Percentiles rank a stretch among this genome's conserved stretches.
Evolutionary conservation across 2,329 filamentous ascomycete genomes (phyloP).

Genomic region (Chaetomiaceae sp.): DNA sequence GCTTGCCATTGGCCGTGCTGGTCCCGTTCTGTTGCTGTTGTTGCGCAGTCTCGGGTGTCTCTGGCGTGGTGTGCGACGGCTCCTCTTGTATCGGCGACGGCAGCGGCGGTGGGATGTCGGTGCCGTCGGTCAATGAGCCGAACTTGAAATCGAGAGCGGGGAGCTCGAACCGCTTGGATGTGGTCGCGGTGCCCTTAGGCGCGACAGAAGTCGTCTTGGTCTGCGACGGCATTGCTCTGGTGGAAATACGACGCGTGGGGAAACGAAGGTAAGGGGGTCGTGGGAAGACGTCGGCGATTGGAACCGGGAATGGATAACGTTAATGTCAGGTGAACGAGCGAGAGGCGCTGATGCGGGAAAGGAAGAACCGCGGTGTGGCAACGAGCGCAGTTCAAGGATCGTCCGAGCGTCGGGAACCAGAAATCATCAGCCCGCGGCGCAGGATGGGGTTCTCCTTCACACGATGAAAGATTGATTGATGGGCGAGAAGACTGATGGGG

Average conservation of each 20-base stretch:
- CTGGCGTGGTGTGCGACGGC: constrained; percentile 37
- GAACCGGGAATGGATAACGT: not conserved
- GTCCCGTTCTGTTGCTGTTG: constrained; percentile 23
- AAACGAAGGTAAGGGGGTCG: not conserved
- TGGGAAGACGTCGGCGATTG: constrained; percentile 1
- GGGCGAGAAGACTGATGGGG: no score
- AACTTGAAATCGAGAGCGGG: constrained; percentile 56
- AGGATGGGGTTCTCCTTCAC: not conserved
- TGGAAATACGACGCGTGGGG: not conserved
- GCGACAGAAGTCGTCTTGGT: constrained; percentile 23
- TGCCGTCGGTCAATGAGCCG: constrained; percentile 55
- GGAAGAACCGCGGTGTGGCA: not conserved
- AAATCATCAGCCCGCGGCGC: not conserved
- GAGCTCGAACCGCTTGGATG: constrained; percentile 46
- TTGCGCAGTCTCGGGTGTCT: constrained; percentile 27
- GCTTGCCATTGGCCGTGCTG: constrained; percentile 38
- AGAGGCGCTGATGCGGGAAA: not conserved
- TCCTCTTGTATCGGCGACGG: constrained; percentile 50
- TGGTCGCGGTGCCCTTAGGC: constrained; percentile 12
- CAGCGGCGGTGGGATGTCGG: constrained; percentile 54
- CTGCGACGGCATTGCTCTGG: constrained; percentile 28
- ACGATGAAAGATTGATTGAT: no score
- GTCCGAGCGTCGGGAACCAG: constrained; percentile 12
- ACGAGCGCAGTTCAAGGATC: constrained; percentile 2
- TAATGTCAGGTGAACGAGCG: no score